A percentile compares a stretch with the other conserved stretches of the same genome.
phyloP scores from a whole-genome alignment of 495 filamentous ascomycete species.

The Acidiella bohemica region DNA sequence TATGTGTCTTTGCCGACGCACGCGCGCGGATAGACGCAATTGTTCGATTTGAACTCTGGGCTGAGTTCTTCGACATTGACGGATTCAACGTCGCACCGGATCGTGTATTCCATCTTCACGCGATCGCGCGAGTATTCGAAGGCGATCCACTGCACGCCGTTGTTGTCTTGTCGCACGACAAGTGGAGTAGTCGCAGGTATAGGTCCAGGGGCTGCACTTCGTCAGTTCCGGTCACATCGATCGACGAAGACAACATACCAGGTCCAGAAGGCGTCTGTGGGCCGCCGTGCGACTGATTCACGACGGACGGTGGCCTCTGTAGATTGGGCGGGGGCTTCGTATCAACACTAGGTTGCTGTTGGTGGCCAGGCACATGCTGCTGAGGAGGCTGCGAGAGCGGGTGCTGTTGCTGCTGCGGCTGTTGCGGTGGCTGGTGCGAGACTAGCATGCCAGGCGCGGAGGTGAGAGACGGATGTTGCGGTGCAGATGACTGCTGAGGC shows the following conservation, averaged over 20 bases:
- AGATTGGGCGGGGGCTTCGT: constrained; percentile 46
- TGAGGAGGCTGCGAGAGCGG: constrained; percentile 39
- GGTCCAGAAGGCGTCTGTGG: constrained; percentile 37
- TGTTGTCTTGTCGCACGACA: constrained; percentile 88
- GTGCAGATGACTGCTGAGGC: constrained; percentile 46
- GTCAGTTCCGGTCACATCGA: background rate
- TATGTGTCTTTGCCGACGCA: constrained; percentile 95
- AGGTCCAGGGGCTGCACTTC: constrained; percentile 72
- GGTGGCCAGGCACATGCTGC: constrained; percentile 38
- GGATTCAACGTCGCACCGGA: constrained; percentile 94
- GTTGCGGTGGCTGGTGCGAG: constrained; percentile 47
- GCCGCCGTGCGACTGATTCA: constrained; percentile 32
- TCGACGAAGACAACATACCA: constrained; percentile 1
- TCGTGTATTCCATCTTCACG: constrained; percentile 99
- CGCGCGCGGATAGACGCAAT: constrained; percentile 93
- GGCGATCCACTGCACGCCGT: constrained; percentile 97
- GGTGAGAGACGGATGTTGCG: constrained; percentile 50
- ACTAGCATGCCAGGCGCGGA: constrained; percentile 47
- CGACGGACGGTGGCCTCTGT: constrained; percentile 44
- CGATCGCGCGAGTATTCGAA: constrained; percentile 96
- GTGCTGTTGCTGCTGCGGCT: constrained; percentile 36
- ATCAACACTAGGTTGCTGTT: constrained; percentile 10
- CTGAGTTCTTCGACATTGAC: constrained; percentile 77
- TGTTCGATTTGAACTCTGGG: constrained; percentile 87
- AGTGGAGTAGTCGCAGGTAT: constrained; percentile 96